These are phyloP conservation scores for Penicillium canescens DNA, from an alignment of 495 filamentous ascomycete species.

Conservation along the genomic window DNA sequence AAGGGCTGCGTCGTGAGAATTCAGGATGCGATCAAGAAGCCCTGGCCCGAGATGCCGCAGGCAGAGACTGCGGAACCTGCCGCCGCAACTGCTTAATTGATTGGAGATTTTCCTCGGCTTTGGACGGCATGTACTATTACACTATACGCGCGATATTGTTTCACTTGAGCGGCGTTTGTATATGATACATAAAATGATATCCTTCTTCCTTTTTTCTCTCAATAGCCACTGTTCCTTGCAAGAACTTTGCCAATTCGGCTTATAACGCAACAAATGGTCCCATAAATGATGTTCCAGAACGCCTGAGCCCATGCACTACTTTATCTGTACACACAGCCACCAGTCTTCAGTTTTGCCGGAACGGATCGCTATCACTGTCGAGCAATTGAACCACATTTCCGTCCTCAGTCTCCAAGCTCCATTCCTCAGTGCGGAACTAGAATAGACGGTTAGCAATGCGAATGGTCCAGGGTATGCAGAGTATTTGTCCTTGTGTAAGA, in stretches of 20 bases:
- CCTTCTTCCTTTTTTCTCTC: constrained; percentile 23
- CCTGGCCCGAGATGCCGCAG: constrained; percentile 63
- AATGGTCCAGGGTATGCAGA: not conserved
- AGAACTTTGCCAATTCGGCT: not conserved
- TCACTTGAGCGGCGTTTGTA: constrained; percentile 47
- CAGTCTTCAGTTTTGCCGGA: constrained; percentile 37
- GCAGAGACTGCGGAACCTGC: constrained; percentile 40
- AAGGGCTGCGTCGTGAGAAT: constrained; percentile 81
- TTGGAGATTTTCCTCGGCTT: constrained; percentile 9
- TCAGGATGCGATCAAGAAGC: constrained; percentile 90
- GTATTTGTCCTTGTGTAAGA: not conserved
- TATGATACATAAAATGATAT: constrained; percentile 52
- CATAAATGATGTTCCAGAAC: constrained; percentile 23
- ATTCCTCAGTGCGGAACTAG: constrained; percentile 73
- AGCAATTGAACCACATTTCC: constrained; percentile 66
- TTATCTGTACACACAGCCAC: constrained; percentile 24
- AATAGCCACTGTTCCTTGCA: not conserved
- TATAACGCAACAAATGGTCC: constrained; percentile 2
- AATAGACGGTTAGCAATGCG: constrained; percentile 4
- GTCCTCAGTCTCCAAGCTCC: constrained; percentile 70
- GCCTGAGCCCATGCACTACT: constrained; percentile 28
- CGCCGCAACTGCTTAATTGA: constrained; percentile 29
- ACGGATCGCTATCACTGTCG: constrained; percentile 61
- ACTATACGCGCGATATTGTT: constrained; percentile 37
- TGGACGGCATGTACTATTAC: constrained; percentile 43